phyloP scores from a whole-genome alignment of 2,329 filamentous ascomycete species.

The Calonectria hawksworthii region DNA sequence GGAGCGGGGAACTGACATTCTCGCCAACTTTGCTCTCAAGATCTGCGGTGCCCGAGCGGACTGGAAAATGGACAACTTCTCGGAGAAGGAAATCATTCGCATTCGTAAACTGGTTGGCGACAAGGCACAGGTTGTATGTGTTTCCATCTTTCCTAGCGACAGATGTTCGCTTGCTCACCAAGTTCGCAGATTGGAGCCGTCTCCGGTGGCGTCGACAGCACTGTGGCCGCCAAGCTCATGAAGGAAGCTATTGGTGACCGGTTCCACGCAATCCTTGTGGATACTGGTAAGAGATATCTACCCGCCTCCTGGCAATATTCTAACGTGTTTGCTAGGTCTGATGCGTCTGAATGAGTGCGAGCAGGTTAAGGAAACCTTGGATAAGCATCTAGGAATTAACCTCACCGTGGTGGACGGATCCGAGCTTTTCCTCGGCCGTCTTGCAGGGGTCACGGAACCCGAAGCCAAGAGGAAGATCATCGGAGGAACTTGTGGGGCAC shows the following conservation, averaged over 20 bases:
- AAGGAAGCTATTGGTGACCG: constrained; percentile 84
- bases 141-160: too few relatives aligned
- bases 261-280: constrained; percentile 87
- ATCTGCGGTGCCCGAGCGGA: too few relatives aligned
- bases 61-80: too few relatives aligned
- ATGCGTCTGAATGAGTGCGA: constrained; percentile 89
- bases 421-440: constrained; percentile 80
- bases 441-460: constrained; percentile 82
- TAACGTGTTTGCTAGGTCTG: constrained; percentile 49
- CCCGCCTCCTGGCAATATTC: not conserved
- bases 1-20: too few relatives aligned
- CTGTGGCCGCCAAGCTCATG: constrained; percentile 90
- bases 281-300: constrained; percentile 72
- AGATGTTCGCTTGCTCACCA: too few relatives aligned
- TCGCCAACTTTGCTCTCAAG: too few relatives aligned
- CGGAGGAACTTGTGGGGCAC: constrained; percentile 77
- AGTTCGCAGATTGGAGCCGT: constrained; percentile 24
- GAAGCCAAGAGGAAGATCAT: constrained; percentile 95
- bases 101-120: too few relatives aligned
- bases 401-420: constrained; percentile 87
- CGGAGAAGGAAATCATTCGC: too few relatives aligned
- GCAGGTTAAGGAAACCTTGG: constrained; percentile 84
- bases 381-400: constrained; percentile 87
- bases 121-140: too few relatives aligned
- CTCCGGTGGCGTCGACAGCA: constrained; percentile 56